phyloP scores from a whole-genome alignment of 495 filamentous ascomycete species.

The Penicillium malachiteum region DNA sequence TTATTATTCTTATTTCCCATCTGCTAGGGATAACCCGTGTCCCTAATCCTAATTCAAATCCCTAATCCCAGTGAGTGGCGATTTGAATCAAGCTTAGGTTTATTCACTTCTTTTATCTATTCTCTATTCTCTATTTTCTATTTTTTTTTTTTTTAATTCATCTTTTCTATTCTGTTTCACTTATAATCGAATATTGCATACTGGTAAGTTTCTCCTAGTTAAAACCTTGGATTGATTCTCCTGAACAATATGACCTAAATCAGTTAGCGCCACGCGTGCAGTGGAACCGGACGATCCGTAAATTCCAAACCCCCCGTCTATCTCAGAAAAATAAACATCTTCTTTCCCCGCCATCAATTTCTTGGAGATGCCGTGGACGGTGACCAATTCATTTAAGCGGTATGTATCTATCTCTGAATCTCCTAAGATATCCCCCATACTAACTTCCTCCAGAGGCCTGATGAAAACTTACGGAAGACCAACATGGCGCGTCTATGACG shows the following conservation, averaged over 20 bases:
- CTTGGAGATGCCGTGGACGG: conserved; percentile 54
- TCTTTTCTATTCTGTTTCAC: background rate
- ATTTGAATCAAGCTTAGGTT: too few species aligned
- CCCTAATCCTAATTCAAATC: too few species aligned
- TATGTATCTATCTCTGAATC: conserved; percentile 18
- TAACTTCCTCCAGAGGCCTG: conserved; percentile 37
- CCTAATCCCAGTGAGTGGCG: too few species aligned
- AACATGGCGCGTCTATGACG: conserved; percentile 50
- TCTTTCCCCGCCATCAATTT: conserved; percentile 16
- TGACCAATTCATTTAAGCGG: conserved; percentile 60
- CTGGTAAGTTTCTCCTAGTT: conserved; percentile 1
- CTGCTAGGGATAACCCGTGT: too few species aligned
- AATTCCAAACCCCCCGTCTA: conserved; percentile 19
- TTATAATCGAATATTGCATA: background rate
- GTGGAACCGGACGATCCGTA: conserved; percentile 30
- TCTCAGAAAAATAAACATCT: conserved; percentile 14
- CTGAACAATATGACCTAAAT: conserved; percentile 35
- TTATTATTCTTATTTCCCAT: too few species aligned
- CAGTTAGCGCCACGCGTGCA: conserved; percentile 33
- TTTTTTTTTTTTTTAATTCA: background rate
- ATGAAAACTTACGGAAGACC: conserved; percentile 55
- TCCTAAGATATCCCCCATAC: background rate
- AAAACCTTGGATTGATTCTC: too few species aligned
- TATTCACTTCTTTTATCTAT: too few species aligned
- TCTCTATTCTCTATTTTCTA: too few species aligned